Evolutionary conservation across 208 protist species (phyloP), one percentile per base, ranked within the genome.

Genomic region (Strigomonas culicis): DNA sequence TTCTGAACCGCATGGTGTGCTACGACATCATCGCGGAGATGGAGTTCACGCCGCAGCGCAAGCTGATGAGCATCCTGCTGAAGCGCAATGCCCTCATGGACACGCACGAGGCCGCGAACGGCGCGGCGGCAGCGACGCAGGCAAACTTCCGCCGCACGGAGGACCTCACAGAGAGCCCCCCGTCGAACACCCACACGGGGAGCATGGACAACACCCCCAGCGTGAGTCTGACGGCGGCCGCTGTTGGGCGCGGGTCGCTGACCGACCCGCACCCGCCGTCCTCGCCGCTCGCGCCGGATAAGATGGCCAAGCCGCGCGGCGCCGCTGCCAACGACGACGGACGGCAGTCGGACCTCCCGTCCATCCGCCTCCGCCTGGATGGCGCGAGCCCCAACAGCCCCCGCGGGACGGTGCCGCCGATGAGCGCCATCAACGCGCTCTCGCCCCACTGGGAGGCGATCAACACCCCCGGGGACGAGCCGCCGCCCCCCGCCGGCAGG

Each of bases 31-130:
- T 95, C 53, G 87, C 82, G 19, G 80, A 86, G 63, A 67, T 92
- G 15, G 84, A 94, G 41, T 96, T 96, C 56, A 86, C 84, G 30
- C 72, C 81, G 50, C 76, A 87, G 66, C 73, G 91, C 43, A 96
- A 96, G 74, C 63, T 90, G 52, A 97, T 95, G 89, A 90, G 79
- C 46, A 87, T 97, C 47, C 51, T 97, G 24, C 68, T 95, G 13
- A 67, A 71, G 41, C 59, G 85, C 6, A 70, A 81, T 13, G 70
- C 70, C 0, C 62, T 64, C n/a, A 47, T 75, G 24, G 81, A 92
- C 66, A 51, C 65, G 0, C 63, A 75, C 28, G 55, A 49, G 21
- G 66, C 61, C 28, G 68, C 65, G 19, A 62, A 32, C 22, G 36
- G 61, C 4, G 69, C 70, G 3, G 43, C 67, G 2, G 62, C 66